These are phyloP conservation scores for Starmerella potacharoeniae DNA, from an alignment of 805 yeast species.

Conservation along the genomic window DNA sequence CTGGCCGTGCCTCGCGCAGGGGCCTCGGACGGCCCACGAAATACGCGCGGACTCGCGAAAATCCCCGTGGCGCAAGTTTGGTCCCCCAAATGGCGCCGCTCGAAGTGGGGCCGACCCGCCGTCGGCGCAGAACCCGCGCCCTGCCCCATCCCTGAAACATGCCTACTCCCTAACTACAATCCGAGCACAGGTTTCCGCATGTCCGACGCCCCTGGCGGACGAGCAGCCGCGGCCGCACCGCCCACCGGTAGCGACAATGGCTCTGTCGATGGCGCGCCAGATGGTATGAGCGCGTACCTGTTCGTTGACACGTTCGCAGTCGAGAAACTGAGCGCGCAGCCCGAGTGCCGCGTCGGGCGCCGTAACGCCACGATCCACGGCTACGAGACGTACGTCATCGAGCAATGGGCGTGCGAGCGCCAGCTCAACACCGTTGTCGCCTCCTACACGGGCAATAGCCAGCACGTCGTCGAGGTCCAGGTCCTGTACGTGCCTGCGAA, in stretches of 20 bases:
- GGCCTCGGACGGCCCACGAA: too few species aligned
- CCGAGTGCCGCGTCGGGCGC: constrained; percentile 26
- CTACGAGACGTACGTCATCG: constrained; percentile 82
- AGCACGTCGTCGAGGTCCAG: constrained; percentile 51
- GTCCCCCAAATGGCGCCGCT: too few species aligned
- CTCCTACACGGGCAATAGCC: constrained; percentile 72
- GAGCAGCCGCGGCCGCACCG: not conserved
- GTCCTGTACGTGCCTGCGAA: constrained; percentile 44
- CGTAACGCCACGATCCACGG: constrained; percentile 49
- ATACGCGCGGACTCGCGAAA: too few species aligned
- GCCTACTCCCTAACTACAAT: not conserved
- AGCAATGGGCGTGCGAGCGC: constrained; percentile 83
- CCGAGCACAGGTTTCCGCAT: not conserved
- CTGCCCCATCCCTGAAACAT: not conserved
- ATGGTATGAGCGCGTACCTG: constrained; percentile 21
- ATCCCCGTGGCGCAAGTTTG: too few species aligned
- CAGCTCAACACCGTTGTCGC: constrained; percentile 56
- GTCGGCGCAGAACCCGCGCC: not conserved
- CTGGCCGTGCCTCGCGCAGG: too few species aligned
- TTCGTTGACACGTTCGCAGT: constrained; percentile 26
- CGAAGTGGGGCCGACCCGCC: too few species aligned
- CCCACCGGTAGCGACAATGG: not conserved
- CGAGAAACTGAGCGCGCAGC: constrained; percentile 22
- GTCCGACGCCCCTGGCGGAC: not conserved
- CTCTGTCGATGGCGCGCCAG: not conserved